Evolutionary conservation across 2,329 filamentous ascomycete genomes (phyloP), one percentile per base, ranked within the genome.

Genomic region (Aureobasidium namibiae): DNA sequence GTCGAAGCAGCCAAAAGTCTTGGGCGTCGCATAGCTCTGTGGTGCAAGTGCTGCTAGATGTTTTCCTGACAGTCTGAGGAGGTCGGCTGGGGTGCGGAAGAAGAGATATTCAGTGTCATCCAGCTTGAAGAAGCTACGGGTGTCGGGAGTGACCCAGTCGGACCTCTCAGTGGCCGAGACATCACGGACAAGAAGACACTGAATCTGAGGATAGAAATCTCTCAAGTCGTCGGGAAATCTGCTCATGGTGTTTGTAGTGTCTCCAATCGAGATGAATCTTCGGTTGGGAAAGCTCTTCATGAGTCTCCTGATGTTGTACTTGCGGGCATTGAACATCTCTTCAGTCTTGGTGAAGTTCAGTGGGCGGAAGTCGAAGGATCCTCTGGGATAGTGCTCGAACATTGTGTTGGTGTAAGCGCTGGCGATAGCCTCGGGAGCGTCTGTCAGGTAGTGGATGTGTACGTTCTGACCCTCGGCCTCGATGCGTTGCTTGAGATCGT

Each of bases 401-500:
- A 56, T 59, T 16, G 48, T 53, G 16, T 56, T 31, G 46, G 62
- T 49, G 44, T 65, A 68, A 44, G 60, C 60, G 23, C 53, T 18
- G 21, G 57, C 39, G 13, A 56, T 56, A 3, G 60, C 45, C 50
- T 67, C 64, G 11, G 66, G 64, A 0, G 63, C 61, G 39, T 67
- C 62, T 23, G 66, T 63, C 18, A 62, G 18, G 57, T 68, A 69
- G 44, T 67, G 67, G 56, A 69, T 67, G 34, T 69, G 66, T 3
- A 62, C 61, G 10, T 60, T 58, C 36, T 59, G 39, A 3, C 56
- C 45, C 33, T 50, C 34, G 5, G 36, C 39, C 39, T 50, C 45
- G 18, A 50, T 39, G 13, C 26, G 14, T 24, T n/a, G 9, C 14
- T 56, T 26, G 62, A 63, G 66, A 4, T 49, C 18, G 7, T 24